Evolutionary conservation across 1,284 basidiomycete species (phyloP), one percentile per base, ranked within the genome.

Genomic region (Cystobasidium pallidum): DNA sequence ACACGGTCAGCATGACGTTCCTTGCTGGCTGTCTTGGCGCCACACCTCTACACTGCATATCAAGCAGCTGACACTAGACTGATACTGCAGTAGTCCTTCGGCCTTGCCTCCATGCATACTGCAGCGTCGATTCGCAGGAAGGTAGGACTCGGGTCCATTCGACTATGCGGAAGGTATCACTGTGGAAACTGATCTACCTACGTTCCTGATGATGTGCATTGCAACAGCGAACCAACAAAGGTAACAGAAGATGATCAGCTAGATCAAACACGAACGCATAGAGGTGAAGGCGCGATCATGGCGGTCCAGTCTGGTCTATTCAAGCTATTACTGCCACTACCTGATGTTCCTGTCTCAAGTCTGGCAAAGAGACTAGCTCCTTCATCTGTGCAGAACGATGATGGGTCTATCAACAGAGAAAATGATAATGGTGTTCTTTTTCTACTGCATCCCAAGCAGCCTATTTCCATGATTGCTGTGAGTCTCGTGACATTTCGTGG

Each of bases 381-480:
- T 24, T 24, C 57, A 4, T 36, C 32, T 3, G 11, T 52, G 24
- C 21, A 52, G 4, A 52, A 24, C 28, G 24, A 52, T 6, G 51
- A 52, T 52, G 51, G 51, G 6, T 3, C 28, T 11, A 32, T 19
- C 54, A 30, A 55, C 26, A 19, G 55, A 21, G 30, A 58, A n/a
- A 43, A 67, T 3, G 65, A 73, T 28, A 68, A 43, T 47, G 65
- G 57, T 34, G 58, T 67, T 0, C 34, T 73, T 6, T 73, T 73
- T 39, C 45, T 73, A 13, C 28, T 73, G 4, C 72, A 73, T 68
- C 72, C 72, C n/a, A 43, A 65, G 52, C 72, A 73, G 55, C 72
- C 72, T 28, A 30, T 73, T 17, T 62, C 65, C 17, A 62, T 68
- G 15, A 73, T 73, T n/a, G 65, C 64, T 51, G 67, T 70, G 28